Evolutionary conservation across 768 basidiomycete genomes (phyloP).

Genomic region (Naganishia friedmannii): DNA sequence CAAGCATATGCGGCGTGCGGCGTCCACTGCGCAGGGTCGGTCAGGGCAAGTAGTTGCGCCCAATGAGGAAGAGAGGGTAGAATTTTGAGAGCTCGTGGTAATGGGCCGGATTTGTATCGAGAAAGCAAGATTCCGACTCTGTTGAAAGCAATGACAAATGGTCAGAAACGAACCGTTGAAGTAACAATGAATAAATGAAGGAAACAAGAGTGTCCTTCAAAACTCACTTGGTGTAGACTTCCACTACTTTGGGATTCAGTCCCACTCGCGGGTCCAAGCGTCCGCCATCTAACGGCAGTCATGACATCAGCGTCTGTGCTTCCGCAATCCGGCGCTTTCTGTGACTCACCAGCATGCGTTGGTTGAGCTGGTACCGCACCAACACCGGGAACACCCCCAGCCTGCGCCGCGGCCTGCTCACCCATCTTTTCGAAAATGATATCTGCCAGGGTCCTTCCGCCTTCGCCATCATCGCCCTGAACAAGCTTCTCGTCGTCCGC

Average conservation of each 20-base stretch:
- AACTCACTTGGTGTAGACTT: conserved; percentile 84
- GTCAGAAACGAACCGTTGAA: too few species aligned
- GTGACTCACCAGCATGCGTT: conserved; percentile 21
- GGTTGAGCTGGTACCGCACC: conserved; percentile 26
- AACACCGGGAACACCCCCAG: conserved; percentile 12
- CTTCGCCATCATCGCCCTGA: conserved; percentile 29
- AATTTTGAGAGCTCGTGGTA: conserved; percentile 97
- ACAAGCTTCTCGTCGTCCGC: conserved; percentile 21
- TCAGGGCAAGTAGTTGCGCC: conserved; percentile 91
- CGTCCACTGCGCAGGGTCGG: conserved; percentile 88
- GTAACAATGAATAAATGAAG: too few species aligned
- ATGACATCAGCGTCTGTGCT: conserved; percentile 23
- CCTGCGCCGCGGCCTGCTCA: conserved; percentile 57
- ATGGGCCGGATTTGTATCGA: conserved; percentile 85
- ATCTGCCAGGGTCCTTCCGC: conserved; percentile 72
- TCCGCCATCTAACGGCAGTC: conserved; percentile 42
- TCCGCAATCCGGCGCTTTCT: background rate
- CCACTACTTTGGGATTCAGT: conserved; percentile 85
- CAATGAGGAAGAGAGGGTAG: conserved; percentile 92
- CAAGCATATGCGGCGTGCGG: conserved; percentile 92
- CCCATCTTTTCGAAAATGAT: conserved; percentile 94
- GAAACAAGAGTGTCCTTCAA: background rate
- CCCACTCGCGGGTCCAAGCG: conserved; percentile 75
- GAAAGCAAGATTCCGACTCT: conserved; percentile 83
- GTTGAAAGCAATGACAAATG: background rate